Evolutionary conservation across 1,284 basidiomycete genomes (phyloP).

Genomic region (Microbotryomycetes sp.): DNA sequence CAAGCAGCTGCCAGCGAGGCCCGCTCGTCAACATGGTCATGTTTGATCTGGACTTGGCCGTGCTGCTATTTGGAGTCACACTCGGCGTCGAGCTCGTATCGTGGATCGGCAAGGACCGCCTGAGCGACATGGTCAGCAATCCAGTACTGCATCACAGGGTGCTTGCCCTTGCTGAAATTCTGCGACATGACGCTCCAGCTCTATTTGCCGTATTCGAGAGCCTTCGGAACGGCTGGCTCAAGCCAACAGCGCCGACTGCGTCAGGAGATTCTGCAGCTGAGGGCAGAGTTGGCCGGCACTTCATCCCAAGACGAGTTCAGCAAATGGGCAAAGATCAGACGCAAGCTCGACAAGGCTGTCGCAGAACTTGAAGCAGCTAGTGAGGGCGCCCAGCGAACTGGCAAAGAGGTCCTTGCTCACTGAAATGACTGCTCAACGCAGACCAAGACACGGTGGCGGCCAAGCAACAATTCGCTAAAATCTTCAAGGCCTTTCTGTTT

Average conservation of each 20-base stretch:
- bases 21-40: slow-evolving; percentile 2
- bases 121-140: slow-evolving; percentile 63
- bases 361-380: slow-evolving; percentile 84
- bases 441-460: slow-evolving; percentile 60
- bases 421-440: slow-evolving; percentile 43
- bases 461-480: slow-evolving; percentile 61
- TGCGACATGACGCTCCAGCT: not conserved
- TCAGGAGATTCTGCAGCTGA: slow-evolving; percentile 61
- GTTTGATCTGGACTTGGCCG: slow-evolving; percentile 49
- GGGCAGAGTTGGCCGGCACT: slow-evolving; percentile 79
- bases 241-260: not conserved
- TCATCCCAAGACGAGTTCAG: slow-evolving; percentile 96
- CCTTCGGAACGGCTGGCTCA: slow-evolving; percentile 12
- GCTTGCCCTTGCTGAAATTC: not conserved
- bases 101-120: slow-evolving; percentile 77
- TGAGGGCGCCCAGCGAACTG: slow-evolving; percentile 23
- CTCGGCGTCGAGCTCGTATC: slow-evolving; percentile 71
- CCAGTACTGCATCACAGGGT: not conserved
- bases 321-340: slow-evolving; percentile 90
- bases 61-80: slow-evolving; percentile 71
- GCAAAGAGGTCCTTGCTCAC: slow-evolving; percentile 10
- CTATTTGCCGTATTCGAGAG: slow-evolving; percentile 21
- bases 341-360: slow-evolving; percentile 88
- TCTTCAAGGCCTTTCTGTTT: slow-evolving; percentile 71
- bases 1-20: too few species aligned